phyloP scores from a whole-genome alignment of 768 basidiomycete genomes.

The Boletus rubescentipes region DNA sequence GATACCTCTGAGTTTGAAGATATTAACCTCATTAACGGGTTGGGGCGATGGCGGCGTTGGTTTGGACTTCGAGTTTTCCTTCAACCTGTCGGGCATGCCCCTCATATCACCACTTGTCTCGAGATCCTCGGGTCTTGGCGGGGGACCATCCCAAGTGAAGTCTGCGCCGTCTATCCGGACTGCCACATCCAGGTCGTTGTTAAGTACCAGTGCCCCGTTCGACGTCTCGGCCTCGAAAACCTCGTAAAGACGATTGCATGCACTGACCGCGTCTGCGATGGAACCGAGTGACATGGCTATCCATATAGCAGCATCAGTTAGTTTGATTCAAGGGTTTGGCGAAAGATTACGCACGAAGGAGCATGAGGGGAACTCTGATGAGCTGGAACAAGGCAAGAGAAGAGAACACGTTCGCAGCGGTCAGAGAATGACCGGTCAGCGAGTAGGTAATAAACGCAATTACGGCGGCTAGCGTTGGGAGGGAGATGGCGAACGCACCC shows the following conservation, averaged over 20 bases:
- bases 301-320: background rate
- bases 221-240: conserved; percentile 86
- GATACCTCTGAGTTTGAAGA: conserved; percentile 67
- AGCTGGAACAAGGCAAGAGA: conserved; percentile 85
- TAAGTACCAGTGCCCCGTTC: conserved; percentile 53
- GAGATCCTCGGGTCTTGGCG: conserved; percentile 44
- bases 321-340: conserved; percentile 4
- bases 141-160: conserved; percentile 87
- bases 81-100: conserved; percentile 7
- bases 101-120: conserved; percentile 12
- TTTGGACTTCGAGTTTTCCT: conserved; percentile 8
- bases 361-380: conserved; percentile 78
- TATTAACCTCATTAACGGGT: conserved; percentile 35
- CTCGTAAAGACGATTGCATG: conserved; percentile 68
- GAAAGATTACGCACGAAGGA: conserved; percentile 43
- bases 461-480: conserved; percentile 80
- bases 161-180: conserved; percentile 65
- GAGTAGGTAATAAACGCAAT: conserved; percentile 76
- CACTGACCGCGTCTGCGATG: conserved; percentile 84
- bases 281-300: conserved; percentile 68
- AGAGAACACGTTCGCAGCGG: conserved; percentile 76
- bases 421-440: conserved; percentile 61
- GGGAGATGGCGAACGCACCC: conserved; percentile 65
- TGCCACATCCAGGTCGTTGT: conserved; percentile 58
- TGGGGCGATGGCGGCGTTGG: conserved; percentile 24